Conservation (phyloP, 2,329 filamentous ascomycete genomes). For the Acephala macrosclerotiorum region DNA sequence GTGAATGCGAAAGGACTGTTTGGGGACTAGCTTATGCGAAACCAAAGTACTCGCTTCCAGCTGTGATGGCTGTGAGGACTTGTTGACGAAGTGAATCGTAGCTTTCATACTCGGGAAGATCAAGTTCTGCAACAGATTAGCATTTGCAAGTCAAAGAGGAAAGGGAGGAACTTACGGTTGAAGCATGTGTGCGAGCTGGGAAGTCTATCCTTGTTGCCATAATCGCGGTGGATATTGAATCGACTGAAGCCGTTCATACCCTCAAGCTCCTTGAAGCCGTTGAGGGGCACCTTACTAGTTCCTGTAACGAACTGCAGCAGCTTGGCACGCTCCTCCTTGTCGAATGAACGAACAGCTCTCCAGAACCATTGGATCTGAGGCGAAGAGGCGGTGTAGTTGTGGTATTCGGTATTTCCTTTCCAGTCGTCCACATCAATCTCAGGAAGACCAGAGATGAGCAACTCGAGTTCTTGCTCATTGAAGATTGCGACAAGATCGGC, state of each 20-base stretch:
- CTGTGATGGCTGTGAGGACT: slow-evolving; percentile 95
- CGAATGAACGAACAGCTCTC: slow-evolving; percentile 95
- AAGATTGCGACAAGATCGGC: slow-evolving; percentile 95
- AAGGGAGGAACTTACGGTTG: slow-evolving; percentile 78
- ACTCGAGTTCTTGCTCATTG: slow-evolving; percentile 96
- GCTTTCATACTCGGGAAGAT: slow-evolving; percentile 96
- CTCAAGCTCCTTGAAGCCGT: slow-evolving; percentile 98
- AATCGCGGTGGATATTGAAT: slow-evolving; percentile 99
- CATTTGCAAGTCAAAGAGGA: slow-evolving; percentile 7
- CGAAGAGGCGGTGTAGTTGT: slow-evolving; percentile 94
- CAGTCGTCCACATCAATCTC: slow-evolving; percentile 99
- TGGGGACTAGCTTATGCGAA: slow-evolving; percentile 76
- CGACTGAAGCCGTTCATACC: slow-evolving; percentile 98
- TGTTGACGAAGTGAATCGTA: slow-evolving; percentile 90
- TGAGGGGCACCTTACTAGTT: slow-evolving; percentile 96
- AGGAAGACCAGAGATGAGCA: slow-evolving; percentile 94
- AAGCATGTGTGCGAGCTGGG: slow-evolving; percentile 99
- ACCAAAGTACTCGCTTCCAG: slow-evolving; percentile 95
- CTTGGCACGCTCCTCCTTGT: slow-evolving; percentile 98
- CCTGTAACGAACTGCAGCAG: slow-evolving; percentile 97
- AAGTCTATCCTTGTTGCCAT: slow-evolving; percentile 93
- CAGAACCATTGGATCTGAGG: slow-evolving; percentile 99
- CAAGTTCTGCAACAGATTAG: slow-evolving; percentile 73
- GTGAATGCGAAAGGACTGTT: slow-evolving; percentile 15
- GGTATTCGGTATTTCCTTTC: slow-evolving; percentile 99